Evolutionary conservation across 768 basidiomycete genomes (phyloP).

Genomic region (Naganishia vaughanmartiniae): DNA sequence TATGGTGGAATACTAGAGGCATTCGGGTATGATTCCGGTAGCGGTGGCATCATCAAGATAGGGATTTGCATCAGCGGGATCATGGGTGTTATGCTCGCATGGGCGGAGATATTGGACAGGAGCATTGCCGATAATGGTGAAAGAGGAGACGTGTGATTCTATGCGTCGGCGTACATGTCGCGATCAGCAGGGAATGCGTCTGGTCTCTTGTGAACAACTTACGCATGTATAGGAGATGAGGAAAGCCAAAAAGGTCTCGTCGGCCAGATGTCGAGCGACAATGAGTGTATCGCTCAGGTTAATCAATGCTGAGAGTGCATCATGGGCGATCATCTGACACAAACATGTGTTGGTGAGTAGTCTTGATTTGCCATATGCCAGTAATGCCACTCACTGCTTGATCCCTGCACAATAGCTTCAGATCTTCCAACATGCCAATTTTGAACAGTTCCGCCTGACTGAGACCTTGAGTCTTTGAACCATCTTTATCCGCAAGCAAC

Average conservation of each 20-base stretch:
- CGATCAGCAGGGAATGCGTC: background rate
- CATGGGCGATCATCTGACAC: conserved; percentile 77
- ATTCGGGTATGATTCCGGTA: conserved; percentile 13
- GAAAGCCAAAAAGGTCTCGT: conserved; percentile 71
- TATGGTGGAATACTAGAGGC: conserved; percentile 58
- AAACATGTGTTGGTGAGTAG: background rate
- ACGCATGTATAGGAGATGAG: conserved; percentile 87
- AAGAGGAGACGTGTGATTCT: conserved; percentile 87
- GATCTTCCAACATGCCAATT: conserved; percentile 60
- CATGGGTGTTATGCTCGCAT: conserved; percentile 64
- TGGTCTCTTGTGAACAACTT: conserved; percentile 45
- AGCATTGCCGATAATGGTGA: conserved; percentile 97
- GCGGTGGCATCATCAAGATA: conserved; percentile 27
- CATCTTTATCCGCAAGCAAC: conserved; percentile 30
- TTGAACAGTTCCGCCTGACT: conserved; percentile 59
- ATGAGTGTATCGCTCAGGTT: conserved; percentile 84
- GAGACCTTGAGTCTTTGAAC: conserved; percentile 35
- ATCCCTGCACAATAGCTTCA: conserved; percentile 84
- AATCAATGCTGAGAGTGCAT: conserved; percentile 88
- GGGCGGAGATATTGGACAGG: conserved; percentile 85
- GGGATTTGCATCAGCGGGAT: conserved; percentile 67
- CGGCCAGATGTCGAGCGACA: conserved; percentile 66
- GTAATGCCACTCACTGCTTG: conserved; percentile 62
- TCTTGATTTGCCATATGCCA: background rate
- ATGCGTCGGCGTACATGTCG: background rate